Evolutionary conservation across 441 rosid species (phyloP).

Genomic region (Gossypium aridum): DNA sequence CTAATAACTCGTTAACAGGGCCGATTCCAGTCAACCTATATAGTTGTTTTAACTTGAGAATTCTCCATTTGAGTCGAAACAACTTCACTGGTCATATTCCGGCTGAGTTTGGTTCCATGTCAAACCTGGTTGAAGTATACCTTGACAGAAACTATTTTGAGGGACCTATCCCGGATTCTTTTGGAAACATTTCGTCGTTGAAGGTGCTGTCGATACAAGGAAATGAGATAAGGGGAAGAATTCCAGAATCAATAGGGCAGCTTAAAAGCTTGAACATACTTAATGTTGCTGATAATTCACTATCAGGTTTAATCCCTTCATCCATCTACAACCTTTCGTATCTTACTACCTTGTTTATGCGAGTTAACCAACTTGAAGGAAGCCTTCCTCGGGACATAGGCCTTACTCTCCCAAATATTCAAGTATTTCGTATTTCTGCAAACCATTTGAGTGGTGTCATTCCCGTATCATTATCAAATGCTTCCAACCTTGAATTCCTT

Average conservation of each 20-base stretch:
- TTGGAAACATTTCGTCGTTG: not conserved
- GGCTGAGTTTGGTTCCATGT: not conserved
- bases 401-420: not conserved
- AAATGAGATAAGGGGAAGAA: not conserved
- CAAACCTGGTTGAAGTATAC: not conserved
- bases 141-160: not conserved
- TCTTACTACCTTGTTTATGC: not conserved
- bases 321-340: not conserved
- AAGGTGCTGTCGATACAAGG: not conserved
- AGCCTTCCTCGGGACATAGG: not conserved
- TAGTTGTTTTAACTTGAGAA: not conserved
- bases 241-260: not conserved
- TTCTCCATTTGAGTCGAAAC: too few relatives aligned
- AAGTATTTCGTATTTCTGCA: not conserved
- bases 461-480: not conserved
- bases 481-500: not conserved
- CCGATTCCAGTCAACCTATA: constrained; percentile 14
- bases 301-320: not conserved
- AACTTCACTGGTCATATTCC: constrained; percentile 5
- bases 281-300: not conserved
- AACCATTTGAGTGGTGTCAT: not conserved
- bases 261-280: not conserved
- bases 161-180: not conserved
- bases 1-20: constrained; percentile 10
- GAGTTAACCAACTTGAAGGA: not conserved